Conservation (phyloP, 257 asterid genomes). For the Przewalskia tangutica region DNA sequence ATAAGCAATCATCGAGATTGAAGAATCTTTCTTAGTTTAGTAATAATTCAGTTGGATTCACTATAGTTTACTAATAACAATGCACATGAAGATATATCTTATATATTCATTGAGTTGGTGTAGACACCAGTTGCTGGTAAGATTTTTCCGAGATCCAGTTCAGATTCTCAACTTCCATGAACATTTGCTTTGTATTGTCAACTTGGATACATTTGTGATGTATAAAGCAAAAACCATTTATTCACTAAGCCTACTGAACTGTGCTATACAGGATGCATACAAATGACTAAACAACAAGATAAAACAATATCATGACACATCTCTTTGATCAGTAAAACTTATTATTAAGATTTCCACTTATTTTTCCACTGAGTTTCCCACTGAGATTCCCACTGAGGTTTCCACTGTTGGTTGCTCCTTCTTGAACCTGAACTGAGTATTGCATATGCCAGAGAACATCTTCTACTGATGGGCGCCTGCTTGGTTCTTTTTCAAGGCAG, state of each 20-base stretch:
- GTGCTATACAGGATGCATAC: not conserved
- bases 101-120: not conserved
- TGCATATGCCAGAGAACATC: constrained; percentile 99
- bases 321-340: constrained; percentile 17
- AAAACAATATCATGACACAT: not conserved
- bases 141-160: not conserved
- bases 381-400: constrained; percentile 45
- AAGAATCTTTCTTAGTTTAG: no score
- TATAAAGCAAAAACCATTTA: not conserved
- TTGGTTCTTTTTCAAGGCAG: constrained; percentile 59
- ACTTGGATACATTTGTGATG: not conserved
- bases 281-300: not conserved
- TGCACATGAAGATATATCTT: not conserved
- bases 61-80: no score
- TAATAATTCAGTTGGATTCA: no score
- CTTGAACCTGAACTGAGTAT: constrained; percentile 93
- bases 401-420: constrained; percentile 88
- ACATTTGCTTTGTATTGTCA: not conserved
- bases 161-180: not conserved
- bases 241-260: constrained; percentile 8
- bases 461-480: constrained; percentile 70
- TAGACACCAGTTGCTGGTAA: not conserved
- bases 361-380: constrained; percentile 22
- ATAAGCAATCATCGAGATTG: no score
- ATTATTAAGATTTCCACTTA: constrained; percentile 36